Conservation (phyloP, 441 rosid genomes). For the Jatropha multifida region DNA sequence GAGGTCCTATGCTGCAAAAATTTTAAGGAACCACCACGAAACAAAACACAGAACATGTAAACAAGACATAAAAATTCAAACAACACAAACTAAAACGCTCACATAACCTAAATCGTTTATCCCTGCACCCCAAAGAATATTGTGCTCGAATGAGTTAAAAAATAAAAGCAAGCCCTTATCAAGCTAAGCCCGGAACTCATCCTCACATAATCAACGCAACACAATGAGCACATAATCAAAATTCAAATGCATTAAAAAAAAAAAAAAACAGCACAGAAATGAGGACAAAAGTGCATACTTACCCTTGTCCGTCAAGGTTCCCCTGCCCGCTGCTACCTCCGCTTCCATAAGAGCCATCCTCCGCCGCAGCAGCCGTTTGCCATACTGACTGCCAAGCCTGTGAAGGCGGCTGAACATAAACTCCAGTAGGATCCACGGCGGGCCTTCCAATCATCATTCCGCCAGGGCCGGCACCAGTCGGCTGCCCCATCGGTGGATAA, state of each 20-base stretch:
- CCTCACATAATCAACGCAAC: not conserved
- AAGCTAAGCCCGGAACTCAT: not conserved
- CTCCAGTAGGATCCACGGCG: constrained; percentile 77
- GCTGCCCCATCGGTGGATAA: constrained; percentile 90
- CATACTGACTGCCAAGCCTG: constrained; percentile 98
- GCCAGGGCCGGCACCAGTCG: constrained; percentile 54
- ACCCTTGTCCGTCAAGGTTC: constrained; percentile 75
- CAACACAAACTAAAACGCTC: not conserved
- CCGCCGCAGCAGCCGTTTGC: constrained; percentile 61
- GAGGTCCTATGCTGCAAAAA: not conserved
- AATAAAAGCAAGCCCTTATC: constrained; percentile 6
- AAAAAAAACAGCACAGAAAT: not conserved
- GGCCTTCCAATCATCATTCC: constrained; percentile 98
- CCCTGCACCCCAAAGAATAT: not conserved
- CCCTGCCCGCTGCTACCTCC: constrained; percentile 69
- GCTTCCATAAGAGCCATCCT: constrained; percentile 72
- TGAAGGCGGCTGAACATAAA: constrained; percentile 83
- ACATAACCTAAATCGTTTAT: not conserved
- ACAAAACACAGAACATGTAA: not conserved
- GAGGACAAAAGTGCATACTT: constrained; percentile 1
- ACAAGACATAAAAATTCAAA: not conserved
- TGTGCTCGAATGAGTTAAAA: not conserved
- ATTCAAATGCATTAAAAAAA: constrained; percentile 7
- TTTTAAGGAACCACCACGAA: not conserved
- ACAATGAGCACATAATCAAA: not conserved